phyloP scores from a whole-genome alignment of 441 rosid species.

The Erodium texanum region DNA sequence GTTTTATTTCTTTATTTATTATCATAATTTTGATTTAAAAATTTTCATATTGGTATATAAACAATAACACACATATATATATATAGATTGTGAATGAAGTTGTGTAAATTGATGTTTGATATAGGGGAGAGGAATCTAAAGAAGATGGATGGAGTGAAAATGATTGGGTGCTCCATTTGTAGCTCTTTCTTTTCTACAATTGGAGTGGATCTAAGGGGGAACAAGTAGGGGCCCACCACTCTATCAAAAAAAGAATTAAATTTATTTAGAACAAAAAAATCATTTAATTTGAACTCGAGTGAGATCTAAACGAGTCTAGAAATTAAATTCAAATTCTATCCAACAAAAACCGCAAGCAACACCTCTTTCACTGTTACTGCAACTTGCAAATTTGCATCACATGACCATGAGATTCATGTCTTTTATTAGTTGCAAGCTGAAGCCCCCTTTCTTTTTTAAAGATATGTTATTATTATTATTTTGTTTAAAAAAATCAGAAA shows the following conservation, averaged over 20 bases:
- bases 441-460: no score
- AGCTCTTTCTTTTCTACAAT: background rate
- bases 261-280: no score
- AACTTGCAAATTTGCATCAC: background rate
- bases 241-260: background rate
- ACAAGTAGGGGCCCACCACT: background rate
- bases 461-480: background rate
- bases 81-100: no score
- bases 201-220: background rate
- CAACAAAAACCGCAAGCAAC: no score
- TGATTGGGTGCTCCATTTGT: background rate
- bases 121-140: background rate
- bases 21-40: no score
- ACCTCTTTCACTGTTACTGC: background rate
- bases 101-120: background rate
- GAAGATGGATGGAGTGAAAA: background rate
- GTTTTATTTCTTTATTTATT: no score
- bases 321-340: no score
- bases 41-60: no score
- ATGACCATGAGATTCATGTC: background rate
- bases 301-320: no score
- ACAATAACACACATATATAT: no score
- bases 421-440: no score
- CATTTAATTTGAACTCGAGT: no score
- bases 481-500: background rate